Base-by-base conservation (phyloP, 106 monocot genomes). In the Xerophyta viscosa region DNA sequence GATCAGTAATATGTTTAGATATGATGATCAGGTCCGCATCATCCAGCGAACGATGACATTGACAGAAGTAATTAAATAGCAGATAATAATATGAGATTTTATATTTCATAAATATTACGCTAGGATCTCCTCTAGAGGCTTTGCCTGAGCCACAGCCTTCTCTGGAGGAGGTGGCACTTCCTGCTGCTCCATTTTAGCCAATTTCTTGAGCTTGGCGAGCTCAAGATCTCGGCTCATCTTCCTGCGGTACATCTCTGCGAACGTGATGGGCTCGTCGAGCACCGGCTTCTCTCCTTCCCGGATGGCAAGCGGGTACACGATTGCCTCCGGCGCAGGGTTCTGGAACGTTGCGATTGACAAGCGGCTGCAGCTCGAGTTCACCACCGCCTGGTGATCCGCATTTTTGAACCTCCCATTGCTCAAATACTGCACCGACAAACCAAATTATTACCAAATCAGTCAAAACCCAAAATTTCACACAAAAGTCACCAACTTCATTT, bases 391-490 rank as follows among this genome's bases (percentile, higher is more conserved):
- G 63, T 94, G 88, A 58, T 94, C 93, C 0, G 88, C 93, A 24
- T 84, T 94, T 78, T 84, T 88, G 75, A 94, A 94, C 30, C 93
- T 37, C 33, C 88, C 88, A 19, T 94, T 94, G 77, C 88, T 94
- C 46, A 94, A 58, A 50, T 46, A 81, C 93, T 94, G 69, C 63
- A 68, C 1, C 52, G n/a, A n/a, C n/a, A n/a, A n/a, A n/a, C n/a
- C n/a, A n/a, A n/a, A n/a, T n/a, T n/a, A n/a, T n/a, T n/a, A n/a
- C n/a, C n/a, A n/a, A n/a, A n/a, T n/a, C n/a, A n/a, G n/a, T n/a
- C n/a, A n/a, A n/a, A n/a, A n/a, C n/a, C n/a, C n/a, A n/a, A n/a
- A n/a, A n/a, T n/a, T n/a, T n/a, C n/a, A n/a, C n/a, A n/a, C n/a
- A n/a, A n/a, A n/a, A n/a, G n/a, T n/a, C n/a, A n/a, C n/a, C n/a